Conservation (phyloP, 2,329 filamentous ascomycete species). For the Colletotrichum horii region DNA sequence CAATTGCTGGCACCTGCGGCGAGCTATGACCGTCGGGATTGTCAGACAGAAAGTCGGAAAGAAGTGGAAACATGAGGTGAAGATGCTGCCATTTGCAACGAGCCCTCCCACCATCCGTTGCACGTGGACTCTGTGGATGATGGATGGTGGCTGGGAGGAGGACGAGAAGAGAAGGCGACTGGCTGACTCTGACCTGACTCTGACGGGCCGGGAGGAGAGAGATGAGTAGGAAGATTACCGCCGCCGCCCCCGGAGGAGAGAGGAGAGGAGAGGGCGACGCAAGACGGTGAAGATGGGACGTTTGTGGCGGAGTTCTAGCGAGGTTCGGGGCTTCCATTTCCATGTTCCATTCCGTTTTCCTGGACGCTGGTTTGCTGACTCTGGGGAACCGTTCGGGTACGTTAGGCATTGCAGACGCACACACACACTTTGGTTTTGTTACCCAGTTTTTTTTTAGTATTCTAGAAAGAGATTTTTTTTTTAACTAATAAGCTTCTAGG, state of each 20-base stretch:
- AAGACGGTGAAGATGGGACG: not conserved
- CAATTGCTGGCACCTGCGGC: not conserved
- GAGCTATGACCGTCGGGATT: not conserved
- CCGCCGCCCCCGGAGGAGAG: not conserved
- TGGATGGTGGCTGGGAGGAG: not conserved
- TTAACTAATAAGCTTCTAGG: too few relatives aligned
- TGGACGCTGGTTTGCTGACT: not conserved
- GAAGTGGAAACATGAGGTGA: not conserved
- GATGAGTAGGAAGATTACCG: not conserved
- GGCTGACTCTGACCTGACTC: not conserved
- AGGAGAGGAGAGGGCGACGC: not conserved
- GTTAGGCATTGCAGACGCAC: not conserved
- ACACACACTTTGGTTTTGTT: too few relatives aligned
- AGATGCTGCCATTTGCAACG: not conserved
- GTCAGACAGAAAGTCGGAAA: not conserved
- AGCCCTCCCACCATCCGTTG: not conserved
- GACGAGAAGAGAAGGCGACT: not conserved
- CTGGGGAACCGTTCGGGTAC: not conserved
- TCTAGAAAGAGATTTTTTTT: too few relatives aligned
- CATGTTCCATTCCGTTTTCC: not conserved
- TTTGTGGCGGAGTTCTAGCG: not conserved
- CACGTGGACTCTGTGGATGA: not conserved
- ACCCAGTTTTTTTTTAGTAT: too few relatives aligned
- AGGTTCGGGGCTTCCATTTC: not conserved
- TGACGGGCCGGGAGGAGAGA: not conserved